A percentile compares a stretch with the other conserved stretches of the same genome.
These are phyloP conservation scores for Penicillium dipodomyicola DNA, from an alignment of 495 filamentous ascomycete genomes.

Conservation along the genomic window DNA sequence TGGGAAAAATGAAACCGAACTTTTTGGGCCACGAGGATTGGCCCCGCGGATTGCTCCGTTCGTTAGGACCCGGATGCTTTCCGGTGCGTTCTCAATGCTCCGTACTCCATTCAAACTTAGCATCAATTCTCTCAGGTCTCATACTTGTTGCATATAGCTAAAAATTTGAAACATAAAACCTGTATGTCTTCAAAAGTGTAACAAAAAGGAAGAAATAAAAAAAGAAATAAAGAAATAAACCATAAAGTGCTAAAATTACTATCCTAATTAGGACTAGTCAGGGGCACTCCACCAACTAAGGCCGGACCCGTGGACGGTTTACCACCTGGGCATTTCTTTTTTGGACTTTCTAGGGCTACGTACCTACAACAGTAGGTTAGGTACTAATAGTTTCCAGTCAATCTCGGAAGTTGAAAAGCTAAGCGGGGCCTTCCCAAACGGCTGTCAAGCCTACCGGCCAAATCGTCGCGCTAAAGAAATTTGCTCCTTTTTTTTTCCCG, in stretches of 20 bases:
- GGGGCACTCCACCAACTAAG: constrained; percentile 3
- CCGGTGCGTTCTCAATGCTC: background rate
- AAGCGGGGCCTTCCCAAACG: constrained; percentile 17
- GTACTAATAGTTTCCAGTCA: background rate
- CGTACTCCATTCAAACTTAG: background rate
- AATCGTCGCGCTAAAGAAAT: constrained; percentile 16
- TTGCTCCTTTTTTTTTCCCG: constrained; percentile 8
- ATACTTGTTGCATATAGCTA: background rate
- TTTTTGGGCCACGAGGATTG: constrained; percentile 1
- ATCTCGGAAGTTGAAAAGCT: constrained; percentile 17
- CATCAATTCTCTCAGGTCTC: background rate
- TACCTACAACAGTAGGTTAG: no score
- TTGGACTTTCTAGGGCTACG: background rate
- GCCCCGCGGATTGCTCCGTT: background rate
- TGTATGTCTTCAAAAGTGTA: background rate
- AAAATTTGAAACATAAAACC: background rate
- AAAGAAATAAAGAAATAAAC: no score
- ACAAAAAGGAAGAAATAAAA: background rate
- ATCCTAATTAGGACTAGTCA: constrained; percentile 9
- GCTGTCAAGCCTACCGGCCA: constrained; percentile 27
- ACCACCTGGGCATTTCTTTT: background rate
- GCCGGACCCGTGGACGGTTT: no score
- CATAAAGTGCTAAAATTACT: background rate
- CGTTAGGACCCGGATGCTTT: background rate
- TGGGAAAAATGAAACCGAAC: background rate